Evolutionary conservation across 208 protist genomes (phyloP), one percentile per base, ranked within the genome.

Genomic region (Leishmania braziliensis): DNA sequence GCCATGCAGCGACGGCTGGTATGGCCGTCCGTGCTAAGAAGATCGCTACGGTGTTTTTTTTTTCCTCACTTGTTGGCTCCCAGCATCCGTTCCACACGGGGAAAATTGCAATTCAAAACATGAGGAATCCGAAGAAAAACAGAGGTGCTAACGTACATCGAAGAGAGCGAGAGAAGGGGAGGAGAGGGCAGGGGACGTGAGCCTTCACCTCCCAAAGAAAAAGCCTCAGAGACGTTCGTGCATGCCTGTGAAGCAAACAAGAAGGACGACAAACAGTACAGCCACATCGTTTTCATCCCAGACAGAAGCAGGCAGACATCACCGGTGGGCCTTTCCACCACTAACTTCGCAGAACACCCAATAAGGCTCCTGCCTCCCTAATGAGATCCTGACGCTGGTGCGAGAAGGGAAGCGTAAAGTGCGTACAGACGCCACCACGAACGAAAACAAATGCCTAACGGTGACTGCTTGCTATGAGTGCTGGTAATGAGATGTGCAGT

Each of bases 401-500:
- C 20, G 29, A 12, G 8, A 63, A n/a, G 66, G 0, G 66, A 71
- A 20, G 33, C 39, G 48, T 29, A 3, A 48, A 50, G 33, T 43
- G 8, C 4, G 18, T 3, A 43, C 8, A 71, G 18, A 46, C 23
- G 5, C 0, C 39, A 71, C 39, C 18, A 46, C 43, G 33, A 50
- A 4, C 33, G 8, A 26, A 43, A 8, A 43, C 8, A 14, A 3
- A 10, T 2, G 36, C 6, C 39, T 29, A 51, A 23, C 63, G 73
- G 39, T 82, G 82, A 5, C 66, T 86, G 63, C 82, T 79, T 14
- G 90, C 84, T 43, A 93, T 79, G 36, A 97, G 75, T 12, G 90
- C 86, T 18, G 87, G 89, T 3, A 95, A 80, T 26, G 94, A 97
- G 8, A 94, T 46, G 48, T 81, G 90, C 48, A 98, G 82, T 20